Percentiles rank a stretch among this genome's conserved stretches.
Evolutionary conservation across 768 basidiomycete species (phyloP).

Genomic region (Collybia sp.): DNA sequence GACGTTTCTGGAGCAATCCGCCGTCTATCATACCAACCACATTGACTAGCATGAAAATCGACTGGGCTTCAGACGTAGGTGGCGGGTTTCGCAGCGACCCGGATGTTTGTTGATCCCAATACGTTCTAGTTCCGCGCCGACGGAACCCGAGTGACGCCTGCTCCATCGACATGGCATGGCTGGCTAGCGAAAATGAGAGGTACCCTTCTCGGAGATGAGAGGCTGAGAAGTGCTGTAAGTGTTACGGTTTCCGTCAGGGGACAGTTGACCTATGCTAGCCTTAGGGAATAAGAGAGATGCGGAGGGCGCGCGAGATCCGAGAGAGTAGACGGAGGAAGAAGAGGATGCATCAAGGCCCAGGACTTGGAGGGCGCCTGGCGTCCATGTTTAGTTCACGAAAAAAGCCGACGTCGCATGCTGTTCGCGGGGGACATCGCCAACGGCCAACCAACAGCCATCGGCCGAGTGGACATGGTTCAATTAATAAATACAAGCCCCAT

Average conservation of each 20-base stretch:
- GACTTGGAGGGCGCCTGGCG: neutral
- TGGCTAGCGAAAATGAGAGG: constrained; percentile 81
- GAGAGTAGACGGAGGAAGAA: neutral
- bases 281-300: constrained; percentile 70
- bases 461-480: no score
- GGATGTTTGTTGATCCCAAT: neutral
- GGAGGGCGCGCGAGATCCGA: constrained; percentile 33
- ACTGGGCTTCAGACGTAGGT: constrained; percentile 43
- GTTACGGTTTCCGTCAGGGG: neutral
- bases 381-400: neutral
- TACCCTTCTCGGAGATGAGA: constrained; percentile 61
- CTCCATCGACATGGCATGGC: constrained; percentile 61
- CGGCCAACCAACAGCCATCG: no score
- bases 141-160: constrained; percentile 40
- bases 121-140: constrained; percentile 34
- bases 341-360: neutral
- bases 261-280: constrained; percentile 5
- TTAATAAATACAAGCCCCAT: no score
- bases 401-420: neutral
- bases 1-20: no score
- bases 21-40: neutral
- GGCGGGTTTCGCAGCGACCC: constrained; percentile 3
- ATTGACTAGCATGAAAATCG: constrained; percentile 41
- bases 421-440: neutral
- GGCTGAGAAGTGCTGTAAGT: constrained; percentile 43